Evolutionary conservation across 495 filamentous ascomycete species (phyloP), one percentile per base, ranked within the genome.

Genomic region (Aspergillus sclerotioniger): DNA sequence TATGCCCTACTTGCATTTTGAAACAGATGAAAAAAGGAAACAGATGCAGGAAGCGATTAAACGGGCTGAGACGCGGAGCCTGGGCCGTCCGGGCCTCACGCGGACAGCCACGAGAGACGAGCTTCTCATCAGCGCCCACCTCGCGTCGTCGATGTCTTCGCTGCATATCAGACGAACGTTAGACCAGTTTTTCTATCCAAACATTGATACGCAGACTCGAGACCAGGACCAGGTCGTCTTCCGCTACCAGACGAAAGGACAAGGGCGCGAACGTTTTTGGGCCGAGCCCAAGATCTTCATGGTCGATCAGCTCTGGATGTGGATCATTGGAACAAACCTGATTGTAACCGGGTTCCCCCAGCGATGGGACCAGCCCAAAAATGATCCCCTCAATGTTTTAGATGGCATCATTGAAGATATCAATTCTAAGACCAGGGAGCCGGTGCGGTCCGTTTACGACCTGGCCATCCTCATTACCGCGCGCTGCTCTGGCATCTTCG

Each of bases 261-360:
- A 67, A 12, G 67, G 58, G 8, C 58, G 62, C 32, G 69, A 63
- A 20, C 68, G 67, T 16, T 63, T 73, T 12, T 62, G 63, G 1
- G 62, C 73, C n/a, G 83, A 87, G 49, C 79, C 79, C 1, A 89
- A 89, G 60, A 81, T 90, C 9, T 85, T 88, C 64, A 90, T 89
- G 86, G 87, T 90, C 5, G 87, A 89, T 62, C 86, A 89, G 63
- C 71, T 89, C 7, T 90, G 86, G 86, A 80, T 89, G 70, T 89
- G 84, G 84, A 75, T 88, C 19, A 64, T 89, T 8, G 86, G 87
- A 2, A 79, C 82, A 57, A 81, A 85, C 54, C 70, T 88, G 28
- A 83, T 90, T 49, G 76, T 90, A 29, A 89, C 87, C 2, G 77
- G 81, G 41, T 90, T 90, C 57, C 84, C 86, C 0, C 84, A 88